phyloP scores from a whole-genome alignment of 306 rosid species.

The Cucurbita moschata region DNA sequence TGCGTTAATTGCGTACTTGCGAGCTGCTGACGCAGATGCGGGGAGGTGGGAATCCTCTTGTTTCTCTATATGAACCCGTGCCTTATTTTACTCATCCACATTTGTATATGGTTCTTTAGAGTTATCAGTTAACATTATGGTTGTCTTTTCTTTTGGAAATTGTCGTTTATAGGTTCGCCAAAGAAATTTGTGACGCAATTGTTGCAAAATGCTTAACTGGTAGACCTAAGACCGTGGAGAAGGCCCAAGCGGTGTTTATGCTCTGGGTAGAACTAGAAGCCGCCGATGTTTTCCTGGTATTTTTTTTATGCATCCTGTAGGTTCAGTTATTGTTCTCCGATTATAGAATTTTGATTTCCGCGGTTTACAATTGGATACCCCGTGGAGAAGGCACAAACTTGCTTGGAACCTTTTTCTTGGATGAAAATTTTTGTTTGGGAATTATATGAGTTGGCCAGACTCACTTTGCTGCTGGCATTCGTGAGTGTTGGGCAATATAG shows the following conservation, averaged over 20 bases:
- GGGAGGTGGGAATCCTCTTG: constrained; percentile 39
- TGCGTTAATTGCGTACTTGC: constrained; percentile 75
- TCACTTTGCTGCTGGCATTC: too few relatives aligned
- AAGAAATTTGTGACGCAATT: constrained; percentile 82
- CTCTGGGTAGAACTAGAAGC: constrained; percentile 98
- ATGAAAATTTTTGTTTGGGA: too few relatives aligned
- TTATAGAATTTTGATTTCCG: neutral
- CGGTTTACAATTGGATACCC: neutral
- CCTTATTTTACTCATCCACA: neutral
- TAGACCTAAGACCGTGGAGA: constrained; percentile 96
- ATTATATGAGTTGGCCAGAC: too few relatives aligned
- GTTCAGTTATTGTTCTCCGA: neutral
- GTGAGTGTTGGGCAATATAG: too few relatives aligned
- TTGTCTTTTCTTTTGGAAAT: constrained; percentile 5
- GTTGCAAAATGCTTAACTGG: constrained; percentile 95
- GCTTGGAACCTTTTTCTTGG: too few relatives aligned
- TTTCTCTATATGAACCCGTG: neutral
- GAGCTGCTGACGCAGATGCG: constrained; percentile 94
- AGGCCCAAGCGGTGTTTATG: constrained; percentile 87
- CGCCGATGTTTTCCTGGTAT: constrained; percentile 82
- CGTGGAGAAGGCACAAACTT: too few relatives aligned
- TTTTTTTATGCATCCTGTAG: constrained; percentile 1
- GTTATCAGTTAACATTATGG: neutral
- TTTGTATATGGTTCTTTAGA: neutral
- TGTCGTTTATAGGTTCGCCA: constrained; percentile 43